These are phyloP conservation scores for Annona squamosa DNA, from an alignment of 164 flowering plant species.

Conservation along the genomic window DNA sequence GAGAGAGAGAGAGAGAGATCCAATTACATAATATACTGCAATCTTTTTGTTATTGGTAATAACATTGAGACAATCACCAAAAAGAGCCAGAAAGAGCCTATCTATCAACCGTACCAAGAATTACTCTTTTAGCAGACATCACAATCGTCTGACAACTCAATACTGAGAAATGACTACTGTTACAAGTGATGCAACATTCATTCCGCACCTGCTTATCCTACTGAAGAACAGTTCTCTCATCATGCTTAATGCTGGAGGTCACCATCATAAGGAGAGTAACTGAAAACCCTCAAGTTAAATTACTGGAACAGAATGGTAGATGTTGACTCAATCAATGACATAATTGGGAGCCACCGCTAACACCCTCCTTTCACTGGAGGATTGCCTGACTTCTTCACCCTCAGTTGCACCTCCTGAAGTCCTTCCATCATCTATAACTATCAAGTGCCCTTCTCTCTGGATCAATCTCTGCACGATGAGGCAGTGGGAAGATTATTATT, in stretches of 20 bases:
- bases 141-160: too few species aligned
- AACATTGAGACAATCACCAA: too few species aligned
- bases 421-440: conserved; percentile 70
- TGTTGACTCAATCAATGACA: conserved; percentile 46
- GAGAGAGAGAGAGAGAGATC: too few species aligned
- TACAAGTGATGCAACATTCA: too few species aligned
- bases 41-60: too few species aligned
- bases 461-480: conserved; percentile 59
- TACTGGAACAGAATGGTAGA: not conserved
- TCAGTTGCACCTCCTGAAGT: conserved; percentile 24
- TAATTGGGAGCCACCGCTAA: conserved; percentile 90
- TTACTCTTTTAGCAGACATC: too few species aligned
- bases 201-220: too few species aligned
- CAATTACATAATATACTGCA: too few species aligned
- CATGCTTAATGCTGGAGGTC: not conserved
- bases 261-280: not conserved
- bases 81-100: too few species aligned
- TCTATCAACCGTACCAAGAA: too few species aligned
- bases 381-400: conserved; percentile 34
- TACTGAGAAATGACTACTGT: too few species aligned
- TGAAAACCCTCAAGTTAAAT: not conserved
- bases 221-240: too few species aligned
- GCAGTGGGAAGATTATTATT: not conserved
- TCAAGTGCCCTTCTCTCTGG: conserved; percentile 77
- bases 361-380: conserved; percentile 64